A percentile compares a stretch with the other conserved stretches of the same genome.
Evolutionary conservation across 306 rosid genomes (phyloP).

Genomic region (Castanospermum australe): DNA sequence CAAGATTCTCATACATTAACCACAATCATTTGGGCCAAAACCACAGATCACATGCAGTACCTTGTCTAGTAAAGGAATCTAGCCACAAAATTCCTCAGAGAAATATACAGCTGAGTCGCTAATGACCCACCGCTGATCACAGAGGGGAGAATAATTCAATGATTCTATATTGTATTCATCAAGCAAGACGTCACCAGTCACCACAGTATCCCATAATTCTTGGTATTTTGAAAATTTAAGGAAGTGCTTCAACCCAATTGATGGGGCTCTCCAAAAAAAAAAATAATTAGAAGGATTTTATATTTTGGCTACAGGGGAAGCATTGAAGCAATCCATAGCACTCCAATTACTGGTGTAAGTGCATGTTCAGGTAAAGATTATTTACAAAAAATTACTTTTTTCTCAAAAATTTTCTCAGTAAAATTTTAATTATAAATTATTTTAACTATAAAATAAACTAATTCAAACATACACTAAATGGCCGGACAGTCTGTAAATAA

Average conservation of each 20-base stretch:
- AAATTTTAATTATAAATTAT: too few relatives aligned
- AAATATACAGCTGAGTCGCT: background rate
- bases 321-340: background rate
- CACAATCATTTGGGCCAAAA: conserved; percentile 2
- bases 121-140: background rate
- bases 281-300: background rate
- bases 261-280: background rate
- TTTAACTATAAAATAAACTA: too few relatives aligned
- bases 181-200: background rate
- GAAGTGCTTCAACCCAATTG: background rate
- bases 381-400: too few relatives aligned
- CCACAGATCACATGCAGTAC: background rate
- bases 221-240: background rate
- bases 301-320: background rate
- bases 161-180: too few relatives aligned
- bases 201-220: background rate
- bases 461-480: too few relatives aligned
- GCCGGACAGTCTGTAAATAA: background rate
- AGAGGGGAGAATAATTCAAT: background rate
- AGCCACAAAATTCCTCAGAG: background rate
- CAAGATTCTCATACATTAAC: background rate
- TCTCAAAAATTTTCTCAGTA: too few relatives aligned
- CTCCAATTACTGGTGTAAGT: background rate
- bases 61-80: background rate
- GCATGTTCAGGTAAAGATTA: too few relatives aligned